Base-by-base conservation (phyloP, 768 basidiomycete species). In the Antrodiella citrinella region DNA sequence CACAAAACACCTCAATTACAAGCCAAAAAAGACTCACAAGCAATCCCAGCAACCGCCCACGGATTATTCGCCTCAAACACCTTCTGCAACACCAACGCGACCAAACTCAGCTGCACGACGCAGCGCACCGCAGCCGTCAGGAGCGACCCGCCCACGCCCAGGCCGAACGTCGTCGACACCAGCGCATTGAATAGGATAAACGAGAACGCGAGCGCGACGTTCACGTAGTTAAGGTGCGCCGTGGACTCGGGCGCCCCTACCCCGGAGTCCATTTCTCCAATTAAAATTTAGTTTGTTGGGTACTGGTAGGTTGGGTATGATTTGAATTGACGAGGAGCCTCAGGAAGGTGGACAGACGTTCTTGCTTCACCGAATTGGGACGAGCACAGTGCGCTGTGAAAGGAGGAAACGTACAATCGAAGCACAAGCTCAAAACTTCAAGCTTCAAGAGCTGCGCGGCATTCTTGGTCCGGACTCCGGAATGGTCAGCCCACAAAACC, bases 1-100 rank as follows among this genome's bases (percentile, higher is more conserved):
- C 15, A 35, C 7, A 35, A 35, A 15, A 35, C 30, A 9, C 30
- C 22, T 19, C 23, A 26, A 18, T 19, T 26, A 9, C 25, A 12
- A 48, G 7, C 2, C 19, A 7, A 19, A 35, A 45, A 2, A 20
- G 13, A 75, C 86, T 62, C 62, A 88, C 86, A 71, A 9, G 79
- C 80, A 49, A 93, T 87, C 0, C 76, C 80, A 2, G 75, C 79
- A 0, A 93, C 87, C 7, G 75, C 80, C 81, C 81, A 88, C 1
- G 82, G 75, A 55, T 83, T 82, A 38, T 87, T 72, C 2, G 84
- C 78, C 53, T 82, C 80, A 59, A 93, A 92, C 3, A 93, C 84
- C 24, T 73, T 73, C 53, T 86, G 79, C 19, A 92, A 64, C 5
- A 91, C 59, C 20, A 80, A 67, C 0, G 82, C 86, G 52, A 93